Evolutionary conservation across 202 grass and related monocot species (phyloP).

Genomic region (Zoysia matrella): DNA sequence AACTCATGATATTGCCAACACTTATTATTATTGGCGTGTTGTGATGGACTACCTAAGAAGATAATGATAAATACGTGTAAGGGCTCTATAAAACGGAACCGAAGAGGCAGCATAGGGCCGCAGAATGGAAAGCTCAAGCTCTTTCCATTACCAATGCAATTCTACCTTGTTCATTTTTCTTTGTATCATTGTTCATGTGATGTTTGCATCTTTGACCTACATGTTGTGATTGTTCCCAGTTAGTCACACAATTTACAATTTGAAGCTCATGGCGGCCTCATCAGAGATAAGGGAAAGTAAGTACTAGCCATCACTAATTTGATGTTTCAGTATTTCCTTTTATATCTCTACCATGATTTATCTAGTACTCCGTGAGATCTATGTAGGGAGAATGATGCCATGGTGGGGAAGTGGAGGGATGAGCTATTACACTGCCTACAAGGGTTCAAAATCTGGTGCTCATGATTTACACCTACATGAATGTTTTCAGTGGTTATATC

Average conservation of each 20-base stretch:
- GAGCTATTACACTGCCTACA: background rate
- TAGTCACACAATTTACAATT: background rate
- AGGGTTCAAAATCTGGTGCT: background rate
- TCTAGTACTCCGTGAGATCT: background rate
- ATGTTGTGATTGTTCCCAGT: background rate
- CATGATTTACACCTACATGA: background rate
- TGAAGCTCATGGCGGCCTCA: background rate
- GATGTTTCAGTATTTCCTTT: background rate
- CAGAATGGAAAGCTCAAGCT: no score
- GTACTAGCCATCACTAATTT: background rate
- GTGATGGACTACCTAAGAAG: background rate
- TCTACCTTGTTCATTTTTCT: background rate
- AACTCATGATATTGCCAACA: background rate
- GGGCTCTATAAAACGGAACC: background rate
- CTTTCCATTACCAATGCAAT: background rate
- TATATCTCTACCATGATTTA: background rate
- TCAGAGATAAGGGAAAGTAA: background rate
- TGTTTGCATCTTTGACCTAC: no score
- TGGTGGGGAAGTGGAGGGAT: background rate
- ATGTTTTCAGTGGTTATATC: background rate
- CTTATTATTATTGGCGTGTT: background rate
- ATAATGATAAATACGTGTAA: no score
- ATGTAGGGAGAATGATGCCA: background rate
- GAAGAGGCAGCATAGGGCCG: background rate
- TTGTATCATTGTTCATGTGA: background rate